Evolutionary conservation across 257 asterid genomes (phyloP).

Genomic region (Solanum sitiens): DNA sequence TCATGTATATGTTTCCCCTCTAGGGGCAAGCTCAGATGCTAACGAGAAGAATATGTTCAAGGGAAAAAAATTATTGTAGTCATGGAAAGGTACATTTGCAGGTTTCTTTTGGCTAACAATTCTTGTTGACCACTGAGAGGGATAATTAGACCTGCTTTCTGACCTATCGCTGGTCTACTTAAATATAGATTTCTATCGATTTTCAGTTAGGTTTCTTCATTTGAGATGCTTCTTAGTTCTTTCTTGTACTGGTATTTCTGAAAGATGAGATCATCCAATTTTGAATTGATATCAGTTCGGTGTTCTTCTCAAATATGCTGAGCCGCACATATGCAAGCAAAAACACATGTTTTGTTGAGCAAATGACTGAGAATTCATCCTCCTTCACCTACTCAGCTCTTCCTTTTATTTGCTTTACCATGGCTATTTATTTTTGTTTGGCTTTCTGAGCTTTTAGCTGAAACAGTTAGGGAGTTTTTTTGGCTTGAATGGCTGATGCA

Average conservation of each 20-base stretch:
- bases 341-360: not conserved
- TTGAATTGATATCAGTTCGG: not conserved
- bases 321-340: not conserved
- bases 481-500: not conserved
- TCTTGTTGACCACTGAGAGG: not conserved
- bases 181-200: not conserved
- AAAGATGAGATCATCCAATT: not conserved
- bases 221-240: not conserved
- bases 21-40: not conserved
- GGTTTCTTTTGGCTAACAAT: not conserved
- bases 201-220: not conserved
- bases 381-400: not conserved
- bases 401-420: not conserved
- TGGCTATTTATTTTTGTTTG: not conserved
- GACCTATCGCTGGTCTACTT: not conserved
- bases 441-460: not conserved
- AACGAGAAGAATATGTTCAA: not conserved
- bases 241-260: not conserved
- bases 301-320: not conserved
- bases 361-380: not conserved
- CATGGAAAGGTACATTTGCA: not conserved
- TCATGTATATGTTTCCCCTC: not conserved
- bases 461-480: not conserved
- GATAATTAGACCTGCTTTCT: not conserved
- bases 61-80: not conserved